These are phyloP conservation scores for Phaeotremella skinneri DNA, from an alignment of 768 basidiomycete species.

Conservation along the genomic window DNA sequence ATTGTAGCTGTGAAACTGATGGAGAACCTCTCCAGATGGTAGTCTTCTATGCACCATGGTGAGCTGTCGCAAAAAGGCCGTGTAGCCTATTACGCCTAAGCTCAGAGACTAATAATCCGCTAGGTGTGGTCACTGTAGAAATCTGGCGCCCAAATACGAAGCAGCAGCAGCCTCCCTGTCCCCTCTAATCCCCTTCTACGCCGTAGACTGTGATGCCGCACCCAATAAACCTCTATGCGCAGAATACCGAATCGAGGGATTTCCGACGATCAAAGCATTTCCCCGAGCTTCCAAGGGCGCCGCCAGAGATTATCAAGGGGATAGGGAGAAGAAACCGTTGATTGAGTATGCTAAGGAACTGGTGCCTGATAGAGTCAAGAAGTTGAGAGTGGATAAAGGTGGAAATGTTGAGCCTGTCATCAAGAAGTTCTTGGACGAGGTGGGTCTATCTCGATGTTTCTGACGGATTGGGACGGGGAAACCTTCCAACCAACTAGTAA, in stretches of 20 bases:
- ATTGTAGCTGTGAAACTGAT: constrained; percentile 1
- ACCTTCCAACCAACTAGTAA: background rate
- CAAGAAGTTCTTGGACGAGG: constrained; percentile 65
- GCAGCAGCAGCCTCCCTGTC: constrained; percentile 74
- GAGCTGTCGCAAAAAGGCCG: constrained; percentile 59
- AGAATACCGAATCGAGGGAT: constrained; percentile 79
- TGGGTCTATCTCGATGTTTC: constrained; percentile 48
- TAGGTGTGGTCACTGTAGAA: constrained; percentile 71
- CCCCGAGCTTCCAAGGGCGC: constrained; percentile 68
- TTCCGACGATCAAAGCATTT: constrained; percentile 90
- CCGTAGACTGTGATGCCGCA: constrained; percentile 85
- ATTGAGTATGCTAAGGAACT: constrained; percentile 72
- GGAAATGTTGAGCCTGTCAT: constrained; percentile 59
- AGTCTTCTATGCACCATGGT: constrained; percentile 95
- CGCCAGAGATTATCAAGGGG: constrained; percentile 66
- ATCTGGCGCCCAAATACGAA: constrained; percentile 77
- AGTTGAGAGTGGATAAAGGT: constrained; percentile 53
- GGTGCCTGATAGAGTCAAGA: constrained; percentile 68
- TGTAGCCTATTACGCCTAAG: too few species aligned
- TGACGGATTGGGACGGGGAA: background rate
- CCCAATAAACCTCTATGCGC: constrained; percentile 78
- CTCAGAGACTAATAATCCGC: too few species aligned
- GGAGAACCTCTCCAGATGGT: constrained; percentile 56
- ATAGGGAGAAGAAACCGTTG: constrained; percentile 69
- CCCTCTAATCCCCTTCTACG: constrained; percentile 82